Percentiles rank a stretch among this genome's conserved stretches.
phyloP scores from a whole-genome alignment of 2,329 filamentous ascomycete genomes.

The Thelonectria olida region DNA sequence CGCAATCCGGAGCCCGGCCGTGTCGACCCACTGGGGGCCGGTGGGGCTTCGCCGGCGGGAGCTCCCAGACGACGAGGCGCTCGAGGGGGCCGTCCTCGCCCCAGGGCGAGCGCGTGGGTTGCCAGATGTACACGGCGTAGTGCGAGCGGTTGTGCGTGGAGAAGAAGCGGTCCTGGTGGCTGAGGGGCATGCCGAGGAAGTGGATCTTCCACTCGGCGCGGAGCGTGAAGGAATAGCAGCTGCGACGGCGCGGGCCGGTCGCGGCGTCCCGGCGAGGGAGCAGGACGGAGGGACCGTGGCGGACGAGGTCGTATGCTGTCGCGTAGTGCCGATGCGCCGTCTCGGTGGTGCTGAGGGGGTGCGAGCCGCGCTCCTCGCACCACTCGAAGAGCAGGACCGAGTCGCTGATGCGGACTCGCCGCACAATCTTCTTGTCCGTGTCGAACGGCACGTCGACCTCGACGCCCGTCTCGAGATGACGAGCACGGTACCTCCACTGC shows the following conservation, averaged over 20 bases:
- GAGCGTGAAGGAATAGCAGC: conserved; percentile 55
- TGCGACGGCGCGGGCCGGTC: conserved; percentile 33
- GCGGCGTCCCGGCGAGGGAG: conserved; percentile 5
- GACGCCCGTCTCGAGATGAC: conserved; percentile 58
- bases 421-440: conserved; percentile 57
- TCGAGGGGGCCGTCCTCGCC: conserved; percentile 67
- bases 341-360: conserved; percentile 61
- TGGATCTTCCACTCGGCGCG: conserved; percentile 66
- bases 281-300: conserved; percentile 1
- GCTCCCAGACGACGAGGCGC: conserved; percentile 67
- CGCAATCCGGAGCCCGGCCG: not conserved
- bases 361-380: conserved; percentile 13
- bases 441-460: conserved; percentile 62
- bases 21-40: not conserved
- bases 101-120: conserved; percentile 63
- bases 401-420: conserved; percentile 62
- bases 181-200: conserved; percentile 49
- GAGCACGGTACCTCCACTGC: conserved; percentile 50
- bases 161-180: conserved; percentile 68
- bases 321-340: conserved; percentile 67
- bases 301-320: conserved; percentile 63
- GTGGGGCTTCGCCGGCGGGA: conserved; percentile 43
- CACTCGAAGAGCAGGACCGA: conserved; percentile 61
- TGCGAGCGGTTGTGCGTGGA: conserved; percentile 67
- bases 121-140: conserved; percentile 71